Evolutionary conservation across 805 yeast genomes (phyloP), one percentile per base, ranked within the genome.

Genomic region (Metschnikowia vanudenii): DNA sequence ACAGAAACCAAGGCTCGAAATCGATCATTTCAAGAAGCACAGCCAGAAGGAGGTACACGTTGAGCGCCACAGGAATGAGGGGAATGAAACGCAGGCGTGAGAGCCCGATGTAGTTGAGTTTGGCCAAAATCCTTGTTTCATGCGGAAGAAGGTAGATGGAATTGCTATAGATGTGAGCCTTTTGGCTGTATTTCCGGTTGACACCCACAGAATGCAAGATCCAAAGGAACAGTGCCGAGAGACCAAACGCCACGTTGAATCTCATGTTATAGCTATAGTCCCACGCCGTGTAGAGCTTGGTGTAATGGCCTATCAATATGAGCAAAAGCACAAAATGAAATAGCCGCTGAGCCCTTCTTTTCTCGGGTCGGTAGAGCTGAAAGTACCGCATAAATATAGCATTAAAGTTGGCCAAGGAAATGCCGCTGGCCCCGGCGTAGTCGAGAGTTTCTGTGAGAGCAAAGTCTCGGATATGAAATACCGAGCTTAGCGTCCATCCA

Each of bases 401-500:
- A 42, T 67, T 67, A 53, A 70, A 68, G 44, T 69, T 69, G 37
- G 64, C 55, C 30, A 69, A 45, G 3, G 71, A 58, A 2, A 73
- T 68, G 16, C 63, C 62, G 24, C 69, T 65, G 2, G 77, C 77
- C 1, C 76, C 76, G 41, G 61, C 60, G 53, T 73, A 73, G 49
- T 73, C 77, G 33, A 72, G 49, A 3, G 70, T 60, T 49, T 73
- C 77, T 4, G 76, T 70, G 9, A 59, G 7, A 0, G 70, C 56
- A 28, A 55, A 56, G 47, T 73, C 77, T 32, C 74, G 55, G 14
- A 61, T 62, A 49, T 73, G 77, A 51, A 70, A 73, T 12, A 70
- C 33, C 4, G 65, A 57, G 43, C 74, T 68, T 46, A 61, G 65
- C 1, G 49, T 31, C 77, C 77, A 73, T 1, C 74, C 76, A 5